phyloP scores from a whole-genome alignment of 2,329 filamentous ascomycete species.

The Corynespora cassiicola region DNA sequence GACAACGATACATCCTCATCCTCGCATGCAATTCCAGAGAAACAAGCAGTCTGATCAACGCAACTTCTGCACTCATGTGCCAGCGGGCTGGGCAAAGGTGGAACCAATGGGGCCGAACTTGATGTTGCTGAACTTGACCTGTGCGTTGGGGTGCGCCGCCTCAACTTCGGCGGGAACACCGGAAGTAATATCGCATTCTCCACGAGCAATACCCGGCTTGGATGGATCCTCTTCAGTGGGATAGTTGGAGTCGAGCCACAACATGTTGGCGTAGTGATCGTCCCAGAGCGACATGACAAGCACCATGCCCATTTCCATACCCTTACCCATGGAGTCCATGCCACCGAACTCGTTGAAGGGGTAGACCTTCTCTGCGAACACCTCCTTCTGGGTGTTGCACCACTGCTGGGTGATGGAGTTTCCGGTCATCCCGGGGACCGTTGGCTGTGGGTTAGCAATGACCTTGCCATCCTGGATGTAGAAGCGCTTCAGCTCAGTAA shows the following conservation, averaged over 20 bases:
- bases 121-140: conserved; percentile 36
- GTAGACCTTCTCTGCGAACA: conserved; percentile 42
- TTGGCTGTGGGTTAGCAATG: conserved; percentile 52
- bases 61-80: no score
- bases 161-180: conserved; percentile 41
- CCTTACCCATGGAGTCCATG: conserved; percentile 60
- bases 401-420: conserved; percentile 39
- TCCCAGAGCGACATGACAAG: conserved; percentile 69
- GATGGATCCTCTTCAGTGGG: conserved; percentile 50
- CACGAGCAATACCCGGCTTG: conserved; percentile 31
- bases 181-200: conserved; percentile 29
- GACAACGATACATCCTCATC: no score
- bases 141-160: conserved; percentile 21
- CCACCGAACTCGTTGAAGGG: conserved; percentile 64
- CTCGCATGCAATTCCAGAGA: no score
- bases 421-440: conserved; percentile 52
- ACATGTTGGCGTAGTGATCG: conserved; percentile 72
- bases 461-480: conserved; percentile 58
- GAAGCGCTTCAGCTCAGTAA: conserved; percentile 52
- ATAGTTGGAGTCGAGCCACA: conserved; percentile 74
- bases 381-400: conserved; percentile 36
- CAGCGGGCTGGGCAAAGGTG: conserved; percentile 34
- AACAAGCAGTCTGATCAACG: no score
- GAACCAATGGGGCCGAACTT: conserved; percentile 38
- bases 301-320: conserved; percentile 65